Conservation (phyloP, 2,329 filamentous ascomycete species). For the Cercospora beticola region DNA sequence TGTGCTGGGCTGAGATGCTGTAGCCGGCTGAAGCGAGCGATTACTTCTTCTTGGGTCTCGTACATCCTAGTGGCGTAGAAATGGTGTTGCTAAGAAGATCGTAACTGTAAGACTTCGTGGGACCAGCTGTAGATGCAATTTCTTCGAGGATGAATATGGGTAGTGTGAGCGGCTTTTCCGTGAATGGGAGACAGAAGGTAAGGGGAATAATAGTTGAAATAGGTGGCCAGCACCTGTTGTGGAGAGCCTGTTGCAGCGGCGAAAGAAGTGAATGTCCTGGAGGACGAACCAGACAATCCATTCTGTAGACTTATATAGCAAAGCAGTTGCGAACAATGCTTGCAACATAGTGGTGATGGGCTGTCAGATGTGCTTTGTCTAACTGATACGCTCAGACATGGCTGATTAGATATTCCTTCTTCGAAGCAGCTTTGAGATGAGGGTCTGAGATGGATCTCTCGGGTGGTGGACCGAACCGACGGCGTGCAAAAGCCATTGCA, state of each 20-base stretch:
- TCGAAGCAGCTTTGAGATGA: background rate
- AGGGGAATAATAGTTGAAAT: background rate
- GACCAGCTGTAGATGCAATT: background rate
- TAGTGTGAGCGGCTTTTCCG: background rate
- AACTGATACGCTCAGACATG: background rate
- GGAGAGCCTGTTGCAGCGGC: background rate
- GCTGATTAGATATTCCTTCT: background rate
- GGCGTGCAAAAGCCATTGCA: background rate
- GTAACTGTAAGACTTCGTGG: background rate
- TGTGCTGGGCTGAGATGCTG: background rate
- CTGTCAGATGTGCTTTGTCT: background rate
- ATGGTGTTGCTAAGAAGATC: background rate
- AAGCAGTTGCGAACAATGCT: background rate
- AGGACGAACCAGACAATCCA: background rate
- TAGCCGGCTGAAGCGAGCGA: background rate
- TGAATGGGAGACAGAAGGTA: background rate
- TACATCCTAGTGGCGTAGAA: background rate
- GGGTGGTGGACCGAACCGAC: background rate
- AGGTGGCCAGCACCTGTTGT: background rate
- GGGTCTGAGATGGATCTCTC: background rate
- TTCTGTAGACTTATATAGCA: background rate
- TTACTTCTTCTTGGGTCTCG: background rate
- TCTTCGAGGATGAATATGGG: background rate
- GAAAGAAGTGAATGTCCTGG: background rate
- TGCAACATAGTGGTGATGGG: background rate